phyloP scores from a whole-genome alignment of 352 stramenopile genomes.

The Phytophthora quininea region DNA sequence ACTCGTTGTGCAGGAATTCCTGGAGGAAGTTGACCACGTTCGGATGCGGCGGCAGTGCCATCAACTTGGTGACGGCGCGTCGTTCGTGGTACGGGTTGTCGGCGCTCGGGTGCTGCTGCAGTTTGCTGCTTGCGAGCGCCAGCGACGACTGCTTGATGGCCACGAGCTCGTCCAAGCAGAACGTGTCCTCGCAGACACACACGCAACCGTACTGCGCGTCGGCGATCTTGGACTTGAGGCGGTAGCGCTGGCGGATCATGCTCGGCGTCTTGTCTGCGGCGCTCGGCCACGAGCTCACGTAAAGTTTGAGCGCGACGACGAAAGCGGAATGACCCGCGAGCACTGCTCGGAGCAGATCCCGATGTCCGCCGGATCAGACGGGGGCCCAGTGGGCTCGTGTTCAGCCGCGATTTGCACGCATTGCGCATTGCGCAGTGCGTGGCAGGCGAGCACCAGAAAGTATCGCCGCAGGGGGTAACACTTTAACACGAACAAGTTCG shows the following conservation, averaged over 20 bases:
- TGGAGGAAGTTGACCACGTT: slow-evolving; percentile 51
- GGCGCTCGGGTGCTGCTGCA: slow-evolving; percentile 34
- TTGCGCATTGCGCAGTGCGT: neutral
- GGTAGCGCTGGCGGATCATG: slow-evolving; percentile 22
- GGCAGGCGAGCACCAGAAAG: no score
- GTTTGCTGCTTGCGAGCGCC: slow-evolving; percentile 21
- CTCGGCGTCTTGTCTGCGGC: neutral
- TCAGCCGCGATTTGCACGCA: neutral
- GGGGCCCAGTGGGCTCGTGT: neutral
- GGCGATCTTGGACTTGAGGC: slow-evolving; percentile 23
- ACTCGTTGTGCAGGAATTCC: slow-evolving; percentile 51
- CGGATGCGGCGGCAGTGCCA: slow-evolving; percentile 32
- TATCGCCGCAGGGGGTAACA: no score
- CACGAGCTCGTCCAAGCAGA: slow-evolving; percentile 32
- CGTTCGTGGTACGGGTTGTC: slow-evolving; percentile 56
- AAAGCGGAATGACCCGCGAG: no score
- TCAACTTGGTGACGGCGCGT: slow-evolving; percentile 28
- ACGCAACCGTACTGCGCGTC: slow-evolving; percentile 53
- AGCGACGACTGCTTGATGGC: slow-evolving; percentile 60
- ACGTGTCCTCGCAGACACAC: slow-evolving; percentile 48
- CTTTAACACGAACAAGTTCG: no score
- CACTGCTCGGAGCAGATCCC: no score
- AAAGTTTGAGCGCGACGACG: no score
- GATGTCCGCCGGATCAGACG: neutral
- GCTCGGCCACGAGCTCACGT: no score